Base-by-base conservation (phyloP, 768 basidiomycete genomes). In the Russula sp. region DNA sequence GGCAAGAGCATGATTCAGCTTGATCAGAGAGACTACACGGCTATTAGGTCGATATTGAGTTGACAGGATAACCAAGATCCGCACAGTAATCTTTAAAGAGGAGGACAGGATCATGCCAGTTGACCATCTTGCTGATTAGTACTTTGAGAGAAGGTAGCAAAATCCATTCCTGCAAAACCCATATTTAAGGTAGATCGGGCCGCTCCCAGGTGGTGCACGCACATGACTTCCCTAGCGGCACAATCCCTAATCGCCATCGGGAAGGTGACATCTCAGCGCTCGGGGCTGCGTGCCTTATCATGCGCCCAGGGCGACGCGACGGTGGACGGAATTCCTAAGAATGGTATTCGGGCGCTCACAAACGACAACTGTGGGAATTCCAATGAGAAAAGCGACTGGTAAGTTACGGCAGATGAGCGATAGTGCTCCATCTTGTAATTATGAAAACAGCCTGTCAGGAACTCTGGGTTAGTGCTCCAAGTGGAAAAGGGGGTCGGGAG, bases 41-140 rank as follows among this genome's bases (percentile, higher is more conserved):
- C 6, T 8, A 7, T 54, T 27, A 54, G 18, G 39, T 8, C 16
- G 11, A 54, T 39, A 16, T 11, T 20, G 3, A 22, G 45, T 47
- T 4, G 2, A 40, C 13, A 27, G 22, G 9, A 54, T 39, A 22
- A 40, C 10, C 7, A 13, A 20, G 34, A 48, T 48, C 47, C 51
- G 51, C 22, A 60, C 59, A 7, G 14, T 45, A 53, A n/a, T 60
- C 59, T 27, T 35, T 42, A 8, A 45, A 22, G 2, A 60, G 4
- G 51, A 60, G 32, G 40, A 18, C 34, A 16, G 59, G 42, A 47
- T 60, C 22, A 3, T 60, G 51, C 59, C 59, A 60, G 42, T 60
- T 35, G 40, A 45, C 59, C 59, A 60, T 60, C 44, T 22, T 47
- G 59, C 20, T 53, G 31, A 34, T 20, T 34, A 11, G 51, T 37